Conservation (phyloP, 208 protist genomes). For the Lotmaria passim region DNA sequence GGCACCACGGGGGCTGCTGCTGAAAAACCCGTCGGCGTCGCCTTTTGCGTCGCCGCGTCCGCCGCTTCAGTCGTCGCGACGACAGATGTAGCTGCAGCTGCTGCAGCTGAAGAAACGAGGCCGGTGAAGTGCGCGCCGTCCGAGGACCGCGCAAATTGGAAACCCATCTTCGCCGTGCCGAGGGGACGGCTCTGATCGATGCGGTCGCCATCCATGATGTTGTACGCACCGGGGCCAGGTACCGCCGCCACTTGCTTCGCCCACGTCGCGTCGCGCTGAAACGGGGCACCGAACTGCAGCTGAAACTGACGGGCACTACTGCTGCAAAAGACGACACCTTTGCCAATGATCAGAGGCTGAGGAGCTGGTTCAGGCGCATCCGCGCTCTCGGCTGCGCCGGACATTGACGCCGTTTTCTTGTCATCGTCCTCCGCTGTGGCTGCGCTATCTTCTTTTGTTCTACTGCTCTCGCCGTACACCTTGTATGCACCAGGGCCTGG, state of each 20-base stretch:
- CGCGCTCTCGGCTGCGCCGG: neutral
- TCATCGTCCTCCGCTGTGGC: conserved; percentile 10
- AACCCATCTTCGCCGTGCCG: conserved; percentile 19
- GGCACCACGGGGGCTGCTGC: conserved; percentile 17
- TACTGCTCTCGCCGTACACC: neutral
- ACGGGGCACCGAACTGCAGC: conserved; percentile 23
- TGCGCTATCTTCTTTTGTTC: too few species aligned
- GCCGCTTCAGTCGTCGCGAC: neutral
- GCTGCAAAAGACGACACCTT: conserved; percentile 28
- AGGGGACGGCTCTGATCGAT: conserved; percentile 21
- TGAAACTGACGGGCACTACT: conserved; percentile 31
- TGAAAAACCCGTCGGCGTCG: neutral
- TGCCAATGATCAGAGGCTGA: neutral
- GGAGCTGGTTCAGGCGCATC: neutral
- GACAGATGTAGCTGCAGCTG: neutral
- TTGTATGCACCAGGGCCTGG: conserved; percentile 34
- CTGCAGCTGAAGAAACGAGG: neutral
- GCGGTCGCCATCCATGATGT: conserved; percentile 29
- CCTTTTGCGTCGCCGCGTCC: neutral
- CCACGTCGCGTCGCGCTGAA: conserved; percentile 26
- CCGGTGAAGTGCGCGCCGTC: conserved; percentile 28
- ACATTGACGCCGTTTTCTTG: neutral
- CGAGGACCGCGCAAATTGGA: conserved; percentile 24
- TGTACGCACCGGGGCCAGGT: conserved; percentile 46
- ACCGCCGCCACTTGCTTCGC: conserved; percentile 23